phyloP scores from a whole-genome alignment of 768 basidiomycete genomes.

The Rhizopogon rudus region DNA sequence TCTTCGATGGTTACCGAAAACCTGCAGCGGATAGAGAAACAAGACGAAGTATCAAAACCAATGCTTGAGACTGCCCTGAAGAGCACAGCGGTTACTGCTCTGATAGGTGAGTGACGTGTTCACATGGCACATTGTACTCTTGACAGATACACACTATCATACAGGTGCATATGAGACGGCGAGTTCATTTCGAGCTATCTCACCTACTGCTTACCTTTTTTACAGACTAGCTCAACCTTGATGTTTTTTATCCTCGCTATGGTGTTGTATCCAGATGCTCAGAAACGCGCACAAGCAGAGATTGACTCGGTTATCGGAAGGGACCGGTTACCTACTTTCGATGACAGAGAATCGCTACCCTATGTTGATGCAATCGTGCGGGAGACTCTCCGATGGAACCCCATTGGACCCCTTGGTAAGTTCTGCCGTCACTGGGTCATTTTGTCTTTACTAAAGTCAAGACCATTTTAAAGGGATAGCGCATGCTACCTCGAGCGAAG shows the following conservation, averaged over 20 bases:
- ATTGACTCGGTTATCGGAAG: conserved; percentile 5
- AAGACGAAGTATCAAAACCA: conserved; percentile 1
- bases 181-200: neutral
- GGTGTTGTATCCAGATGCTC: conserved; percentile 6
- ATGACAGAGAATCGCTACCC: neutral
- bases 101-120: conserved; percentile 8
- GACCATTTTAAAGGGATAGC: neutral
- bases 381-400: neutral
- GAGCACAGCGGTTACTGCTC: conserved; percentile 6
- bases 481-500: conserved; percentile 20
- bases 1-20: conserved; percentile 8
- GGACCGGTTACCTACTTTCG: neutral
- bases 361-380: neutral
- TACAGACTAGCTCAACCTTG: conserved; percentile 7
- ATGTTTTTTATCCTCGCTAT: conserved; percentile 3
- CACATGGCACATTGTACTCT: too few species aligned
- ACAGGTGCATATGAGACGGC: conserved; percentile 18
- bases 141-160: neutral
- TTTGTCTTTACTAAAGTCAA: neutral
- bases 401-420: neutral
- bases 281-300: conserved; percentile 12
- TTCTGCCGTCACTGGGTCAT: too few species aligned
- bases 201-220: neutral
- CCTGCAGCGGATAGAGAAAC: conserved; percentile 10
- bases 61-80: conserved; percentile 6